Percentiles rank a stretch among this genome's conserved stretches.
These are phyloP conservation scores for Gloeophyllum trabeum DNA, from an alignment of 768 basidiomycete species.

Conservation along the genomic window DNA sequence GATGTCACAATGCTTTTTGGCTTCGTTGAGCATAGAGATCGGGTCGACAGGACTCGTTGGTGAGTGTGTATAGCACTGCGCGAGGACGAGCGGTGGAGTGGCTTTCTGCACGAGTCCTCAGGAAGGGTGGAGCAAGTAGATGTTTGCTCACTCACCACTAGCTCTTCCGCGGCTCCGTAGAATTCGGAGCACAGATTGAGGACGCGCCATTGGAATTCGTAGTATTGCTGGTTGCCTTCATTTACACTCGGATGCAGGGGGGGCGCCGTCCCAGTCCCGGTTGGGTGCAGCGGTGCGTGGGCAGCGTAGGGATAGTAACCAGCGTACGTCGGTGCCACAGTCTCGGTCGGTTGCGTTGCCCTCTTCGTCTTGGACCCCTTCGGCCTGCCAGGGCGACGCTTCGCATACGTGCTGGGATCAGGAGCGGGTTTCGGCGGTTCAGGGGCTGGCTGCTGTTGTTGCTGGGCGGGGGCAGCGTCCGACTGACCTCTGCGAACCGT, in stretches of 20 bases:
- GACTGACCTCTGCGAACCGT: background rate
- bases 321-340: background rate
- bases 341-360: conserved; percentile 21
- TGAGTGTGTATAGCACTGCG: conserved; percentile 73
- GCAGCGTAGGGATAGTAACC: background rate
- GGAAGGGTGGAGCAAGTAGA: conserved; percentile 1
- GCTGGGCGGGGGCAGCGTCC: background rate
- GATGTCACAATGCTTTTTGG: conserved; percentile 68
- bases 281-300: background rate
- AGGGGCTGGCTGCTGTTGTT: conserved; percentile 20
- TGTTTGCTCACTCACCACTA: conserved; percentile 44
- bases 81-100: conserved; percentile 59
- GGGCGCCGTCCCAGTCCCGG: background rate
- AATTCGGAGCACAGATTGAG: conserved; percentile 78
- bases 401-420: conserved; percentile 18
- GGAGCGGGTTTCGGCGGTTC: conserved; percentile 26
- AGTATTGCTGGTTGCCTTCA: conserved; percentile 66
- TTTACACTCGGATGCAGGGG: conserved; percentile 29
- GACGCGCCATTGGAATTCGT: conserved; percentile 81
- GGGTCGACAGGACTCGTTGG: conserved; percentile 63
- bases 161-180: conserved; percentile 77
- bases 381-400: conserved; percentile 65
- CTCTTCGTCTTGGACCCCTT: conserved; percentile 71
- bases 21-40: conserved; percentile 60
- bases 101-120: conserved; percentile 24